phyloP scores from a whole-genome alignment of 2,329 filamentous ascomycete species.

The Beauveria varroae region DNA sequence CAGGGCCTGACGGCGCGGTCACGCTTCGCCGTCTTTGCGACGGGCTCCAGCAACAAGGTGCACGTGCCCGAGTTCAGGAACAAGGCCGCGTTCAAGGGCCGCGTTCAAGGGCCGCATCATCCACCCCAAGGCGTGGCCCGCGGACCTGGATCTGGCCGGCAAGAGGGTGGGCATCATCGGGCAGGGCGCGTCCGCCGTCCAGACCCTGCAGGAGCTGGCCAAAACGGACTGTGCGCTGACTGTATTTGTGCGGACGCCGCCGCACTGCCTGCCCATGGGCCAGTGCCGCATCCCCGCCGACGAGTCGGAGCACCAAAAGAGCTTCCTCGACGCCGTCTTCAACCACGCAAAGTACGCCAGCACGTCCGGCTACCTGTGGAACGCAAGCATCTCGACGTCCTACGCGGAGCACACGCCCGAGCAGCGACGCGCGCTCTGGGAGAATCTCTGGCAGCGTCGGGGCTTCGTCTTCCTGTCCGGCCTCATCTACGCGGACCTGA shows the following conservation, averaged over 20 bases:
- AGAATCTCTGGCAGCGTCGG: background rate
- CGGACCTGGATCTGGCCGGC: constrained; percentile 15
- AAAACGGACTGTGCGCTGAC: background rate
- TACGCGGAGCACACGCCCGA: background rate
- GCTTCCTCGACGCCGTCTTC: too few species aligned
- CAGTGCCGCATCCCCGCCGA: background rate
- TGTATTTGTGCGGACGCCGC: background rate
- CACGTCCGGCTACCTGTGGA: too few species aligned
- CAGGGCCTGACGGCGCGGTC: constrained; percentile 30
- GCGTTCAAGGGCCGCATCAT: constrained; percentile 21
- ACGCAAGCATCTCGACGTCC: too few species aligned
- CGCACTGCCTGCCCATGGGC: background rate
- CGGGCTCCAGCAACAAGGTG: constrained; percentile 37
- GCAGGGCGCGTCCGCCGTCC: background rate
- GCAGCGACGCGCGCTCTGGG: background rate
- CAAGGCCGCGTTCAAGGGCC: constrained; percentile 22
- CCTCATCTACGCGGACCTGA: background rate
- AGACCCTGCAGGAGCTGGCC: background rate
- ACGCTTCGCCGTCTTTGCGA: constrained; percentile 37
- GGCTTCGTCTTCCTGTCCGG: too few species aligned
- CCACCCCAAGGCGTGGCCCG: constrained; percentile 23
- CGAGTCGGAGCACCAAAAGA: too few species aligned
- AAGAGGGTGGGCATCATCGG: constrained; percentile 13
- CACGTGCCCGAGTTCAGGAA: constrained; percentile 29
- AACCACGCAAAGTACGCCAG: too few species aligned